Base-by-base conservation (phyloP, 2,329 filamentous ascomycete species). In the Trichoderma afroharzianum region DNA sequence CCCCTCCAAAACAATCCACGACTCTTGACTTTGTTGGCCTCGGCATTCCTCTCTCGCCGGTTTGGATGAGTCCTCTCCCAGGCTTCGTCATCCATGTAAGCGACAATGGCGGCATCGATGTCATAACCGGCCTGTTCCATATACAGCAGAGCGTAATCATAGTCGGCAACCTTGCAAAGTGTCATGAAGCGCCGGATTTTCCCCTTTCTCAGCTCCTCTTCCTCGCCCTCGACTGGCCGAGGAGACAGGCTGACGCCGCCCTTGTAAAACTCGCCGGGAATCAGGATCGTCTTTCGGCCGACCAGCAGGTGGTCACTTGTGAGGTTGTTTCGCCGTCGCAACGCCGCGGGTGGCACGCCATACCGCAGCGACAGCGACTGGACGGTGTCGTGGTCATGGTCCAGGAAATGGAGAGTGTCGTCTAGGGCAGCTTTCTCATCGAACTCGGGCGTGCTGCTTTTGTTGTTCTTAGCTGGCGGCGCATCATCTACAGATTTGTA, bases 121-220 rank as follows among this genome's bases (percentile, higher is more conserved):
- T 94, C 86, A 79, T 92, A 93, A 8, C 85, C 85, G 26, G 85
- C 83, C 79, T 93, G 90, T 76, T 93, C 88, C 57, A 96, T 85
- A 79, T 96, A 96, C 24, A 95, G 79, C 32, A 92, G 79, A 1
- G 93, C 93, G 64, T 94, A 84, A 78, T 94, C 91, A 82, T 90
- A 95, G 84, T 95, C 91, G 28, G 88, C 83, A 32, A 93, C 91
- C 79, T 95, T 95, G 81, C 91, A 93, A 1, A 86, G 85, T 2
- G 93, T 89, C 93, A 95, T 95, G 85, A 91, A 95, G 73, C 91
- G 88, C 55, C 93, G 85, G 39, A 95, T 86, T 77, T 90, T 91
- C 21, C 83, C 85, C 81, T 93, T 95, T 73, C 90, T 86, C 63
- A 87, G 83, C 81, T 93, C 91, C 76, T 94, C 92, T 59, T 92